Evolutionary conservation across 768 basidiomycete species (phyloP).

Genomic region (Amanita inopinata): DNA sequence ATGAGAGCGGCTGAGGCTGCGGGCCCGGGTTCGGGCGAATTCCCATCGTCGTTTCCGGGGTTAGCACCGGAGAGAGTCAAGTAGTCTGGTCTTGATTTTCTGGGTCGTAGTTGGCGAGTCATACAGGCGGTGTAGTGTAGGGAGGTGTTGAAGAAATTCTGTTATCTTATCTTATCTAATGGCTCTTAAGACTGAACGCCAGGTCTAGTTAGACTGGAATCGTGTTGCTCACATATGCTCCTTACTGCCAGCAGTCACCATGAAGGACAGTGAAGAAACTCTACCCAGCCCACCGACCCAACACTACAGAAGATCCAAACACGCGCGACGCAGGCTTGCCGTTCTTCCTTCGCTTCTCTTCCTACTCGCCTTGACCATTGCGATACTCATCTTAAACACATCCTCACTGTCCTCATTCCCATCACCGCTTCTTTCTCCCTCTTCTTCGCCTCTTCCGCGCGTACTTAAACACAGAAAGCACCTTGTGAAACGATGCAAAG

Average conservation of each 20-base stretch:
- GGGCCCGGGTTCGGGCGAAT: neutral
- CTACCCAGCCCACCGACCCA: neutral
- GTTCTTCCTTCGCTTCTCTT: neutral
- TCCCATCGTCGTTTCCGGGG: neutral
- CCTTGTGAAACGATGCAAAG: constrained; percentile 1
- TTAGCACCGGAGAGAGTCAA: neutral
- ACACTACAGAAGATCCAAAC: neutral
- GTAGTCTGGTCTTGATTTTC: constrained; percentile 10
- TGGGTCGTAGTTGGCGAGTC: constrained; percentile 10
- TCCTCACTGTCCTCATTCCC: neutral
- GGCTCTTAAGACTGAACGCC: too few relatives aligned
- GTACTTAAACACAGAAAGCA: neutral
- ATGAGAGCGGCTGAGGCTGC: too few relatives aligned
- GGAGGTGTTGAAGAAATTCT: neutral
- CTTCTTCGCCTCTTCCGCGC: neutral
- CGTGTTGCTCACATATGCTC: neutral
- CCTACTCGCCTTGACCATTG: neutral
- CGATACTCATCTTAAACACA: neutral
- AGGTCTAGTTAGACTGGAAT: too few relatives aligned
- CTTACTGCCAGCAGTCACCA: neutral
- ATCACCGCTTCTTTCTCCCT: neutral
- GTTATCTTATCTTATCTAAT: constrained; percentile 3
- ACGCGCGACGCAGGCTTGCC: neutral
- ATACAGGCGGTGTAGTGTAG: neutral
- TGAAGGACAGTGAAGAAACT: constrained; percentile 2